Percentiles rank a stretch among this genome's conserved stretches.
These are phyloP conservation scores for Cytospora leucostoma DNA, from an alignment of 2,329 filamentous ascomycete species.

Conservation along the genomic window DNA sequence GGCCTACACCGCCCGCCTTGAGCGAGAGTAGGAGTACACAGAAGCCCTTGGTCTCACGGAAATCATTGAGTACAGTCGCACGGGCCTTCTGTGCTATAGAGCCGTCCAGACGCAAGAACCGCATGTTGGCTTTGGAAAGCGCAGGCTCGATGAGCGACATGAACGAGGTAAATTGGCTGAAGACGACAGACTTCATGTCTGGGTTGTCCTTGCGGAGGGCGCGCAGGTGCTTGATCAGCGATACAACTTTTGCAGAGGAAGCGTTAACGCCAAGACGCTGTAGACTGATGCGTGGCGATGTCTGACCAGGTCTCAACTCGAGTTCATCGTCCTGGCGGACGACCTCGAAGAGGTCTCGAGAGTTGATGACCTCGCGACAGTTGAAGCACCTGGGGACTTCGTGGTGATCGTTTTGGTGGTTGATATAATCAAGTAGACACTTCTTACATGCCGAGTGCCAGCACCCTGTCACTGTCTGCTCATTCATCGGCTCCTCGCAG, in stretches of 20 bases:
- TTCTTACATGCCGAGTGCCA: constrained; percentile 98
- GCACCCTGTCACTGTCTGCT: constrained; percentile 91
- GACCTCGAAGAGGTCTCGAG: constrained; percentile 88
- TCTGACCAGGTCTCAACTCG: constrained; percentile 43
- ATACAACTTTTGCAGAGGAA: constrained; percentile 86
- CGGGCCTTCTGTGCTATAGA: constrained; percentile 84
- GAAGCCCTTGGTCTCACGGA: constrained; percentile 63
- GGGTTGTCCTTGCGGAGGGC: constrained; percentile 65
- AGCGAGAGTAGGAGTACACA: constrained; percentile 80
- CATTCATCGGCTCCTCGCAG: constrained; percentile 84
- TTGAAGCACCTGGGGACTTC: constrained; percentile 83
- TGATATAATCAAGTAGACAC: constrained; percentile 87
- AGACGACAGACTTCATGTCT: constrained; percentile 83
- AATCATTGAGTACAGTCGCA: constrained; percentile 74
- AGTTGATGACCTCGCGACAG: constrained; percentile 80
- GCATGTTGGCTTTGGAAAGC: constrained; percentile 69
- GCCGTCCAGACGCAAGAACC: constrained; percentile 86
- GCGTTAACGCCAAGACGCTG: constrained; percentile 62
- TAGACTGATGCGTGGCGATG: constrained; percentile 56
- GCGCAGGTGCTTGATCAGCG: constrained; percentile 75
- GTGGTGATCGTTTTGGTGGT: constrained; percentile 77
- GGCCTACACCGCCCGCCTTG: constrained; percentile 86
- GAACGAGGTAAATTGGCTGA: constrained; percentile 97
- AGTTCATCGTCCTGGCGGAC: constrained; percentile 71
- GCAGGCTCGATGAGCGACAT: constrained; percentile 87